Evolutionary conservation across 2,329 filamentous ascomycete species (phyloP).

Genomic region (Fonsecaea nubica): DNA sequence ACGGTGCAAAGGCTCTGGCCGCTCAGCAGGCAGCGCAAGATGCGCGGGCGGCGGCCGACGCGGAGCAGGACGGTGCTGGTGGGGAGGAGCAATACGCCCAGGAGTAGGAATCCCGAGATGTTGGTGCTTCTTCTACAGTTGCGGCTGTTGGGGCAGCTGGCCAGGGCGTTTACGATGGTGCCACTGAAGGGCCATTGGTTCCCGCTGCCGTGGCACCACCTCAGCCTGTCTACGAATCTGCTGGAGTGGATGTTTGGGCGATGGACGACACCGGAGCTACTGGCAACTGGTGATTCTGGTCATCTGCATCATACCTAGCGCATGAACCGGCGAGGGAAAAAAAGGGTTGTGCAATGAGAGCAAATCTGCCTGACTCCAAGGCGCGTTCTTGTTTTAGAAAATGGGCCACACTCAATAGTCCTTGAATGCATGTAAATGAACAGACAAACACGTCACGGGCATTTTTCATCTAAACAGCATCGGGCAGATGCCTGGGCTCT

Average conservation of each 20-base stretch:
- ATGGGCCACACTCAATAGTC: conserved; percentile 4
- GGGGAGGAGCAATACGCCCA: conserved; percentile 53
- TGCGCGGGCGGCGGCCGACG: conserved; percentile 59
- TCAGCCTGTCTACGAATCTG: conserved; percentile 7
- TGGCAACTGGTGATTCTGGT: conserved; percentile 1
- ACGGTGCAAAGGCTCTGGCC: conserved; percentile 86
- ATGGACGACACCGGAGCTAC: conserved; percentile 1
- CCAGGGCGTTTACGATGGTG: conserved; percentile 15
- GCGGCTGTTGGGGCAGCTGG: conserved; percentile 6
- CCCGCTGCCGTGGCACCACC: neutral
- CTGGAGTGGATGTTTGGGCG: neutral
- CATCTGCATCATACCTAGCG: neutral
- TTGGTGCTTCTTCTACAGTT: conserved; percentile 17
- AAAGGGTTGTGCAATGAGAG: neutral
- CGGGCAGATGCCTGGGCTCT: conserved; percentile 6
- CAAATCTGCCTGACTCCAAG: neutral
- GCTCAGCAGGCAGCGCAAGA: conserved; percentile 63
- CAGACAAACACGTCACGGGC: conserved; percentile 5
- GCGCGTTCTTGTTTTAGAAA: neutral
- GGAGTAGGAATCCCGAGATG: conserved; percentile 49
- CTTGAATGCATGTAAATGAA: conserved; percentile 9
- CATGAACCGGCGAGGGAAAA: neutral
- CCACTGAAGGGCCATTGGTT: conserved; percentile 7
- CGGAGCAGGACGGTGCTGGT: conserved; percentile 42
- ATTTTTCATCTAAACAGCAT: neutral